These are phyloP conservation scores for Mariannaea elegans DNA, from an alignment of 2,329 filamentous ascomycete species.

Conservation along the genomic window DNA sequence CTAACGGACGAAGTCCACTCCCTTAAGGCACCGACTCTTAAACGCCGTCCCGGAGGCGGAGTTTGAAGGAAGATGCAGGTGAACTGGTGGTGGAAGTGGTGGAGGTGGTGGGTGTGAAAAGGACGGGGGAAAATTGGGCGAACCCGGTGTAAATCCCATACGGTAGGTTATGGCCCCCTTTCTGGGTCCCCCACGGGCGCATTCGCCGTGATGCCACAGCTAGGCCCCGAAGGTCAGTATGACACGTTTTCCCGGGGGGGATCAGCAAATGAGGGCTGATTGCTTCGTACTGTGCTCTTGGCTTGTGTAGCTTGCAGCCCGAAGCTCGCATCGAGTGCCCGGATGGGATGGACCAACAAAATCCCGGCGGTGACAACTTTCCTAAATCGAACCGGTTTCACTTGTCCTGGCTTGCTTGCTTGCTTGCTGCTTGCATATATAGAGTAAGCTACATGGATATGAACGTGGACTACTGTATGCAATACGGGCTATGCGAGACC, in stretches of 20 bases:
- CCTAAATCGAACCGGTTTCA: too few species aligned
- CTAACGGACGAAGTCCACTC: too few species aligned
- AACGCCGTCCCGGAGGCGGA: conserved; percentile 6
- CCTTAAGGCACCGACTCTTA: background rate
- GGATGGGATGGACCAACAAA: background rate
- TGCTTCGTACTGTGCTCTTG: too few species aligned
- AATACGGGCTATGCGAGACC: background rate
- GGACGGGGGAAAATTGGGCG: background rate
- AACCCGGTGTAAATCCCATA: background rate
- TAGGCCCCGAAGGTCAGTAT: background rate
- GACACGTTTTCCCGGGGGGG: conserved; percentile 7
- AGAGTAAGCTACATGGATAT: too few species aligned
- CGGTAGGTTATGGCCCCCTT: background rate
- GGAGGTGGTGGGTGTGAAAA: background rate
- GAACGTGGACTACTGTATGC: too few species aligned
- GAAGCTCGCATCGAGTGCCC: background rate
- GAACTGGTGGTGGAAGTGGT: background rate
- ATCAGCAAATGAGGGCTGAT: conserved; percentile 10
- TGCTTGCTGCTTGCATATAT: too few species aligned
- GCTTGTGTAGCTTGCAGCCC: too few species aligned
- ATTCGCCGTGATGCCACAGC: conserved; percentile 3
- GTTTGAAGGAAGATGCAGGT: background rate
- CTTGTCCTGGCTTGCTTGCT: too few species aligned
- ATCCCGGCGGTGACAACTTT: background rate
- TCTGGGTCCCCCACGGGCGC: too few species aligned